These are phyloP conservation scores for Beauveria sp. DNA, from an alignment of 2,329 filamentous ascomycete genomes.

Conservation along the genomic window DNA sequence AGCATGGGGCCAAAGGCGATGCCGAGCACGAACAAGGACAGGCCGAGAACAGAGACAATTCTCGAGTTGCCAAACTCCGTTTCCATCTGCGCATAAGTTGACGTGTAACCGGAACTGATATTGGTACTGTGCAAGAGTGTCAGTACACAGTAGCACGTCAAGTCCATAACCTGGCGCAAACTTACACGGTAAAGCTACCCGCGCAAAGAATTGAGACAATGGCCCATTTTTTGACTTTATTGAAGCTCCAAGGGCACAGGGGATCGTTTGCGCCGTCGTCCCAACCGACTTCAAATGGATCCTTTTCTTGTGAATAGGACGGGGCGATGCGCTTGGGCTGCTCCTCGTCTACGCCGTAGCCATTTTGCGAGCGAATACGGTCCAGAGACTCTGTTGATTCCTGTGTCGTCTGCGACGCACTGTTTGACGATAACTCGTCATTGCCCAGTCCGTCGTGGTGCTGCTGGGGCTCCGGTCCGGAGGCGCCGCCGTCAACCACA, in stretches of 20 bases:
- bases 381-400: conserved; percentile 17
- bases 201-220: conserved; percentile 67
- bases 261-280: conserved; percentile 66
- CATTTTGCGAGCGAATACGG: conserved; percentile 34
- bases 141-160: neutral
- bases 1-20: conserved; percentile 57
- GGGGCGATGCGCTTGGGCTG: conserved; percentile 4
- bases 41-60: conserved; percentile 68
- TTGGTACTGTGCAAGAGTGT: conserved; percentile 53
- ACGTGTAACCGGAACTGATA: conserved; percentile 81
- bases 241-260: conserved; percentile 64
- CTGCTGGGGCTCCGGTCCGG: neutral
- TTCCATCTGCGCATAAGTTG: conserved; percentile 70
- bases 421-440: neutral
- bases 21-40: conserved; percentile 78
- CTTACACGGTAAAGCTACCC: conserved; percentile 77
- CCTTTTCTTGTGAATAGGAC: conserved; percentile 22
- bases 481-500: neutral
- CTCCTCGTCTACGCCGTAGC: conserved; percentile 33
- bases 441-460: neutral
- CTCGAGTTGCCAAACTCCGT: conserved; percentile 64
- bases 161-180: conserved; percentile 18
- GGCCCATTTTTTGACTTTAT: conserved; percentile 62
- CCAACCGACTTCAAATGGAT: conserved; percentile 64
- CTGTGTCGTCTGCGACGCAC: conserved; percentile 1